Base-by-base conservation (phyloP, 2,329 filamentous ascomycete genomes). In the Coleophoma crateriformis region DNA sequence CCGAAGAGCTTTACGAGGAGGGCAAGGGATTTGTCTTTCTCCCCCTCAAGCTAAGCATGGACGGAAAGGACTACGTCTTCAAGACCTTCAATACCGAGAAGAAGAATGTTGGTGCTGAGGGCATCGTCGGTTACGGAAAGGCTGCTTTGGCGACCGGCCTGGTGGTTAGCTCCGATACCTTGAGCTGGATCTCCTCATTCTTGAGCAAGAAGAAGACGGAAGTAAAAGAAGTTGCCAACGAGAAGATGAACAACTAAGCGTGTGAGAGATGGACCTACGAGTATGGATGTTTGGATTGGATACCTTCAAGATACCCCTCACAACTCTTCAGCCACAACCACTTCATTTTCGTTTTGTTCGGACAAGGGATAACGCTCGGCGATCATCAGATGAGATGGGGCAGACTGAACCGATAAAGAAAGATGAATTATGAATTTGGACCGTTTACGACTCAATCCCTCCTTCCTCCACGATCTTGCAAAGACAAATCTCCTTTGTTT, bases 131-230 rank as follows among this genome's bases (percentile, higher is more conserved):
- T 3, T 78, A 79, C 52, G 79, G 84, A 62, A 90, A 87, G 75
- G 88, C 88, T 11, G 70, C 81, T 13, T 72, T 90, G 56, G 79
- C 78, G 46, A 88, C 87, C 13, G 77, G 79, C 20, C 71, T 90
- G 45, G 76, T 88, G 45, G 73, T 90, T 45, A 80, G 80, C 45
- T 78, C 76, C 56, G 84, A 90, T 67, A 78, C 81, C 1, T 67
- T 88, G 47, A 71, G 70, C 48, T 86, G 79, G 75, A 61, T 87
- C 55, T 77, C 77, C 63, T 71, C 71, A 47, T 76, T 81, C 58
- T 63, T 89, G 45, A 72, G 76, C 52, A 68, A 72, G 57, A 82
- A 84, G 73, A 87, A 86, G 71, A 71, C 76, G 22, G 76, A 85
- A 59, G 73, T 73, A 40, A 78, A 82, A 67, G 74, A 80, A 50